Evolutionary conservation across 306 rosid species (phyloP), one percentile per base, ranked within the genome.

Genomic region (Geum urbanum): DNA sequence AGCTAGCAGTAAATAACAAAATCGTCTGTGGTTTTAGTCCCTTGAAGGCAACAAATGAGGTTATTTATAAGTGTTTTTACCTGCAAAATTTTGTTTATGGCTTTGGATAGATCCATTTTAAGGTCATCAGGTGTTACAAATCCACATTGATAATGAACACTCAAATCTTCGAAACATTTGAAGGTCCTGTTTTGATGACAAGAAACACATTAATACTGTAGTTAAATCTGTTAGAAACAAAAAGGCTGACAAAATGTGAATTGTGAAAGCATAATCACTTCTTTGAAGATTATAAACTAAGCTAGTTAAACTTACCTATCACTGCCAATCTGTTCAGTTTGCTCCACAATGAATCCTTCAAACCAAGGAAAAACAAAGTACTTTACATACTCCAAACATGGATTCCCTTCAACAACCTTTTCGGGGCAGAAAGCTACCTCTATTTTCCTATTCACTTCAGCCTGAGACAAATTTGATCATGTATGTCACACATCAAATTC

Each of bases 391-490:
- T 92, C 98, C 51, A 92, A 72, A 77, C 98, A 92, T 10, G 95
- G 98, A 71, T 92, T 92, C 54, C 85, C 95, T 67, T 84, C 86
- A 49, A 84, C 96, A 68, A 79, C 55, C 74, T 71, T 72, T 6
- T 96, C 95, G 2, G 91, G 96, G 81, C 96, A 92, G 66, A 80
- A 87, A 13, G 95, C 98, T 73, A 84, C 84, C 83, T 89, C 85
- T 51, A 89, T 82, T 86, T 92, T 92, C 79, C 77, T 54, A 72
- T 86, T 92, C 86, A 87, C 98, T 54, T 92, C 91, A 5, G 85
- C 91, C 98, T 90, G 57, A 24, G 41, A 56, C 0, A 47, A 44
- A 67, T 63, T 64, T 69, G 73, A 40, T 72, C 8, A 80, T 3
- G 56, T 48, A n/a, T n/a, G n/a, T n/a, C 4, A 22, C 10, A 56